Percentiles rank a stretch among this genome's conserved stretches.
phyloP scores from a whole-genome alignment of 148 eudicot species.

The Spergularia marina region DNA sequence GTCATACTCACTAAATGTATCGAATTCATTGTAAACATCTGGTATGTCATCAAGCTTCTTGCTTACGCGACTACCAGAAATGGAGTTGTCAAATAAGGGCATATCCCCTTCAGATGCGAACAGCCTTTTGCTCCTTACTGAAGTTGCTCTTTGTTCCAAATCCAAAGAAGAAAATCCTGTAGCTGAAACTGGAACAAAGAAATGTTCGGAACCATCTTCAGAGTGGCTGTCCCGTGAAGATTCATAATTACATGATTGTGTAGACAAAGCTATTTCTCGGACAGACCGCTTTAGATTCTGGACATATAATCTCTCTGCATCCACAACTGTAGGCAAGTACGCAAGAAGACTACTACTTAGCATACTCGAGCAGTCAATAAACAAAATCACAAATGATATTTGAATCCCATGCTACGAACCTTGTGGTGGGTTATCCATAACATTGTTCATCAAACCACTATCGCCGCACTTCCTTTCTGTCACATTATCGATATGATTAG shows the following conservation, averaged over 20 bases:
- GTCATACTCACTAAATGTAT: conserved; percentile 60
- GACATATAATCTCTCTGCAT: conserved; percentile 52
- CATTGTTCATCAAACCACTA: conserved; percentile 41
- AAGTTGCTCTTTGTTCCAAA: conserved; percentile 49
- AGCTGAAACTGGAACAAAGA: conserved; percentile 80
- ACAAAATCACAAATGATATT: not conserved
- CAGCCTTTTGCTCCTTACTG: conserved; percentile 44
- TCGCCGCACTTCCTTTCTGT: conserved; percentile 53
- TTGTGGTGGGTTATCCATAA: conserved; percentile 40
- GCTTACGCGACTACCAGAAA: conserved; percentile 34
- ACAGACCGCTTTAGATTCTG: conserved; percentile 84
- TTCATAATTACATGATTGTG: conserved; percentile 54
- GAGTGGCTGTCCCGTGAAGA: conserved; percentile 78
- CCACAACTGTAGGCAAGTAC: conserved; percentile 38
- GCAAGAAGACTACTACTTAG: conserved; percentile 12
- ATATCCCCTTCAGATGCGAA: conserved; percentile 52
- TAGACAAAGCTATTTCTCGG: conserved; percentile 92
- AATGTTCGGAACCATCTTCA: conserved; percentile 96
- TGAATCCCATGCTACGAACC: conserved; percentile 37
- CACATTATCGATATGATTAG: conserved; percentile 42
- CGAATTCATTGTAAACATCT: conserved; percentile 47
- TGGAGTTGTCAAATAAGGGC: conserved; percentile 42
- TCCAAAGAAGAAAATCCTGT: conserved; percentile 61
- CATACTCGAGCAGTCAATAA: not conserved
- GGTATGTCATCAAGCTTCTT: conserved; percentile 51